A percentile compares a stretch with the other conserved stretches of the same genome.
phyloP scores from a whole-genome alignment of 164 flowering plant species.

The Aristolochia contorta region DNA sequence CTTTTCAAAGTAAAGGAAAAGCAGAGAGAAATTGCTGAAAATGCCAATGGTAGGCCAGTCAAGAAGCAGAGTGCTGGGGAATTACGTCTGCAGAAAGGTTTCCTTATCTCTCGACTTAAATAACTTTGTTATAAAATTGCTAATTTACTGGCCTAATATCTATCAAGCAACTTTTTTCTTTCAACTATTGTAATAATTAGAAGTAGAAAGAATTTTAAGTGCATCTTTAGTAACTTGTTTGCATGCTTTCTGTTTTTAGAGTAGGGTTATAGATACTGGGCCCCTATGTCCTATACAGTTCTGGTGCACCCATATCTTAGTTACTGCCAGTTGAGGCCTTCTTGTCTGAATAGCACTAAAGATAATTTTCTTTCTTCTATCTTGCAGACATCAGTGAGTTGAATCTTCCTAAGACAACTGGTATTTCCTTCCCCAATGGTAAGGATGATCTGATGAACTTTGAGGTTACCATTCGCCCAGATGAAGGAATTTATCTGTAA shows the following conservation, averaged over 20 bases:
- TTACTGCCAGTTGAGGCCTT: background rate
- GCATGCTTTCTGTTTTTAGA: too few relatives aligned
- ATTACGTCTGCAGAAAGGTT: constrained; percentile 47
- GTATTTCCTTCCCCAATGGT: constrained; percentile 54
- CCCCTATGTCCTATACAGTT: too few relatives aligned
- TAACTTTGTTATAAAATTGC: background rate
- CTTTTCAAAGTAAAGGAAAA: constrained; percentile 49
- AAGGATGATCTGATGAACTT: constrained; percentile 71
- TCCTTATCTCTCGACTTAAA: background rate
- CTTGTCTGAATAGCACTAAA: background rate
- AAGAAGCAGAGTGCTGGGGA: constrained; percentile 63
- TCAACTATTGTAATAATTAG: too few relatives aligned
- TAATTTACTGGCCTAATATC: background rate
- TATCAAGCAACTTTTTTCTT: too few relatives aligned
- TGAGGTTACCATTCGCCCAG: constrained; percentile 56
- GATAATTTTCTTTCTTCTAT: background rate
- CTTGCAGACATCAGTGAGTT: constrained; percentile 55
- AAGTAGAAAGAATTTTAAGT: too few relatives aligned
- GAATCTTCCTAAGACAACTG: constrained; percentile 51
- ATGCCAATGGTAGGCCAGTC: constrained; percentile 42
- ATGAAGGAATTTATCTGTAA: constrained; percentile 69
- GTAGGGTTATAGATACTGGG: too few relatives aligned
- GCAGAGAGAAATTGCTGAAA: constrained; percentile 47
- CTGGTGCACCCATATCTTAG: background rate
- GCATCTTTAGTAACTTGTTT: too few relatives aligned